phyloP scores from a whole-genome alignment of 805 yeast species.

The Candida pseudoglaebosa region DNA sequence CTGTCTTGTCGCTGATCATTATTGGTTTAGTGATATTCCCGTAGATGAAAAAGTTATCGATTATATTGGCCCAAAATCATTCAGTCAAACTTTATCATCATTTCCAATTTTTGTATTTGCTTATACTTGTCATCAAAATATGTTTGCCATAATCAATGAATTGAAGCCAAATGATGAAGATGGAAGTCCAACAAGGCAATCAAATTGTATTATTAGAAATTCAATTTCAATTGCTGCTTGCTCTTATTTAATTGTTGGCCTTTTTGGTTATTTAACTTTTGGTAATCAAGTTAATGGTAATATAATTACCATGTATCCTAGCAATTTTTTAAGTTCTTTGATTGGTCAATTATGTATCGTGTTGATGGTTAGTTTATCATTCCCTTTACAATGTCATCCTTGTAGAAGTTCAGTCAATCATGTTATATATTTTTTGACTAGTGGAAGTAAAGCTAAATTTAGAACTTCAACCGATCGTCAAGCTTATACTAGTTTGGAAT shows the following conservation, averaged over 20 bases:
- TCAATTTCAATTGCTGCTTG: slow-evolving; percentile 53
- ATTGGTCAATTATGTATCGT: slow-evolving; percentile 62
- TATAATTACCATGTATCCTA: slow-evolving; percentile 63
- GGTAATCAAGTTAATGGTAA: slow-evolving; percentile 66
- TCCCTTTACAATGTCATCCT: slow-evolving; percentile 79
- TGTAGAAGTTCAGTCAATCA: slow-evolving; percentile 72
- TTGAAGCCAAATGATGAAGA: slow-evolving; percentile 35
- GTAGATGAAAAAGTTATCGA: slow-evolving; percentile 15
- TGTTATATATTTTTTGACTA: slow-evolving; percentile 47
- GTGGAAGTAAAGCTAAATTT: slow-evolving; percentile 25
- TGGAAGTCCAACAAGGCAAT: slow-evolving; percentile 41
- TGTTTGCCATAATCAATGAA: slow-evolving; percentile 74
- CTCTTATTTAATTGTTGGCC: slow-evolving; percentile 61
- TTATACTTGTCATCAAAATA: slow-evolving; percentile 77
- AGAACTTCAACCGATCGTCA: slow-evolving; percentile 14
- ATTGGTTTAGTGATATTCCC: slow-evolving; percentile 25
- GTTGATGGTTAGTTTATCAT: slow-evolving; percentile 70
- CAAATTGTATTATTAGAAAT: slow-evolving; percentile 49
- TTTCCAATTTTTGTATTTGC: slow-evolving; percentile 77
- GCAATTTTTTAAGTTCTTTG: slow-evolving; percentile 43
- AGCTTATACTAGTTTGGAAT: slow-evolving; percentile 26
- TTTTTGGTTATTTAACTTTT: slow-evolving; percentile 68
- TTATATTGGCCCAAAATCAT: slow-evolving; percentile 38
- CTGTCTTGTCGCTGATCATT: slow-evolving; percentile 50
- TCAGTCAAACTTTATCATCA: slow-evolving; percentile 47